Conservation (phyloP, 164 flowering plant species). For the Aristolochia californica region DNA sequence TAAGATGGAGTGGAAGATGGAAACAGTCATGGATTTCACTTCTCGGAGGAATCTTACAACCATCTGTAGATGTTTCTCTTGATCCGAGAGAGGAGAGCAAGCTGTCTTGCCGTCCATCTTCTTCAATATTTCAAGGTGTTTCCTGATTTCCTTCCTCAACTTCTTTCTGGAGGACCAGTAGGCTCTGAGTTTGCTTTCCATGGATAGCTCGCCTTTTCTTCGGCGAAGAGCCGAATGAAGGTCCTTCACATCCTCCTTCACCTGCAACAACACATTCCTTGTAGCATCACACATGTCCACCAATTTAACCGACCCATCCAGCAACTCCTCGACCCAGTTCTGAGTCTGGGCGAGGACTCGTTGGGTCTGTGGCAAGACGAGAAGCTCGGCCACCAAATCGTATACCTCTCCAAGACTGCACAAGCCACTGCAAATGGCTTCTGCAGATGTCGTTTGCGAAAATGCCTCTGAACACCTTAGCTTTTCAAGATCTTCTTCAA, state of each 20-base stretch:
- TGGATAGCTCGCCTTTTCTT: conserved; percentile 9
- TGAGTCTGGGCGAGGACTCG: conserved; percentile 6
- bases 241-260: conserved; percentile 22
- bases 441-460: neutral
- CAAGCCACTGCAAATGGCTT: conserved; percentile 1
- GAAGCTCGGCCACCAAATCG: conserved; percentile 14
- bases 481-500: conserved; percentile 4
- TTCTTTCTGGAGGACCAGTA: conserved; percentile 24
- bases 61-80: conserved; percentile 2
- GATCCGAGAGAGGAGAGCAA: neutral
- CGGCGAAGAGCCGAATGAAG: conserved; percentile 25
- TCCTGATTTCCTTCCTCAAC: conserved; percentile 22
- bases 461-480: conserved; percentile 2
- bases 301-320: conserved; percentile 29
- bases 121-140: conserved; percentile 20
- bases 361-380: conserved; percentile 16
- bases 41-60: conserved; percentile 25
- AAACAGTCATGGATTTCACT: conserved; percentile 19
- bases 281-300: conserved; percentile 26
- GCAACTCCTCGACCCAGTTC: conserved; percentile 16
- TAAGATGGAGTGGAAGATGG: conserved; percentile 17
- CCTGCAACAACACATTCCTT: conserved; percentile 19
- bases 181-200: conserved; percentile 7
- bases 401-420: conserved; percentile 9
- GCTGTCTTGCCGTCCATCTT: conserved; percentile 8